phyloP scores from a whole-genome alignment of 1,284 basidiomycete species.

The Phellopilus nigrolimitatus region DNA sequence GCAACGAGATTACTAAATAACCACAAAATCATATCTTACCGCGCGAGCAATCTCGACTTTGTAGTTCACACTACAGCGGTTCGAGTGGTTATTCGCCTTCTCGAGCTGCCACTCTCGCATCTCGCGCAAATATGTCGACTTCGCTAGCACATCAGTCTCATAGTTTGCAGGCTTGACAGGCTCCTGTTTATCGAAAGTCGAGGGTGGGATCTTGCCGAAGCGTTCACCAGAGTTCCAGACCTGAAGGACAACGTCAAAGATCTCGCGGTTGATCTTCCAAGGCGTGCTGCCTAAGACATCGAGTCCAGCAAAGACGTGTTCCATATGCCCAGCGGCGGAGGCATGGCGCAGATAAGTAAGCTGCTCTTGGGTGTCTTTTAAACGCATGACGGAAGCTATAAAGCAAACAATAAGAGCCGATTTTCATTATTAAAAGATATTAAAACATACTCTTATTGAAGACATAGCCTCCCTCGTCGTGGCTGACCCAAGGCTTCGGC shows the following conservation, averaged over 20 bases:
- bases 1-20: constrained; percentile 5
- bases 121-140: constrained; percentile 55
- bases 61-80: constrained; percentile 93
- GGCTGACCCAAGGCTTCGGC: constrained; percentile 82
- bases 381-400: constrained; percentile 79
- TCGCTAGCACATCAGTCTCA: constrained; percentile 64
- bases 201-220: constrained; percentile 75
- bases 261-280: constrained; percentile 82
- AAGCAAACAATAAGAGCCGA: constrained; percentile 8
- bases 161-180: constrained; percentile 61
- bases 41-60: constrained; percentile 96
- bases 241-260: constrained; percentile 68
- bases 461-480: constrained; percentile 83
- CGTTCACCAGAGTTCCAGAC: constrained; percentile 84
- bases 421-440: background rate
- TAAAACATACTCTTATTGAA: constrained; percentile 61
- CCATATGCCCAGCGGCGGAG: constrained; percentile 70
- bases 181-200: constrained; percentile 52
- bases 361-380: constrained; percentile 90
- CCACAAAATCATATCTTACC: constrained; percentile 39
- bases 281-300: constrained; percentile 90
- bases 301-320: constrained; percentile 83
- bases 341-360: constrained; percentile 76
- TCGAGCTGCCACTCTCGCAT: constrained; percentile 58
- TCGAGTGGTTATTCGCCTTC: constrained; percentile 82